Base-by-base conservation (phyloP, 2,329 filamentous ascomycete species). In the Calonectria crousiana region DNA sequence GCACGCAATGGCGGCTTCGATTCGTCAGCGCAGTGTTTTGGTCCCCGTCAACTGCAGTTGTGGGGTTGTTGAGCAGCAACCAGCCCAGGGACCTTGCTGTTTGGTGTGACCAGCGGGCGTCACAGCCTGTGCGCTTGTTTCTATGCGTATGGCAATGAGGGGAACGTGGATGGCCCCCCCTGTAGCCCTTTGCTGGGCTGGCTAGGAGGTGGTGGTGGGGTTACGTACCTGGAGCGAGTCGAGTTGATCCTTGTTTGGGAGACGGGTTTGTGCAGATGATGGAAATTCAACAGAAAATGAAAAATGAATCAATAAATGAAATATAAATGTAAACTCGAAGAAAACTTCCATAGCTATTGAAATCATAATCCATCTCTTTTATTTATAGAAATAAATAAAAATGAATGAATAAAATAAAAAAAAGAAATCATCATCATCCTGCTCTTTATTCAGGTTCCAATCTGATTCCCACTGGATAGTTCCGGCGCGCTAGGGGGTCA, bases 11-110 rank as follows among this genome's bases (percentile, higher is more conserved):
- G 56, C 60, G 16, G 60, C 60, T 65, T 65, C 60, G 26, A 47
- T 49, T 65, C 60, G 60, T 53, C 44, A 32, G 26, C 44, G 56
- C 44, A 51, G 58, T 67, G 75, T 75, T 78, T 62, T 75, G 74
- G 69, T 78, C 32, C 36, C 56, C 56, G 56, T 62, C 66, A 32
- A 32, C 77, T 79, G 78, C 77, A 76, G 62, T 73, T 75, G 78
- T 76, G 70, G 78, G 78, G 75, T 78, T 75, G 78, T 77, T 79
- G 77, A 78, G 76, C 76, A 78, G 78, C 78, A 80, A 80, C 74
- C 69, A 52, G 60, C 72, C 47, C 74, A 60, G 52, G 68, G 38
- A 67, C 32, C 71, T 74, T 70, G 73, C 72, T 74, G 78, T 73
- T 74, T 79, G 74, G 78, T 79, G 78, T 69, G 71, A 79, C 78